Conservation (phyloP, 805 yeast species). For the Candida arabinofermentans region DNA sequence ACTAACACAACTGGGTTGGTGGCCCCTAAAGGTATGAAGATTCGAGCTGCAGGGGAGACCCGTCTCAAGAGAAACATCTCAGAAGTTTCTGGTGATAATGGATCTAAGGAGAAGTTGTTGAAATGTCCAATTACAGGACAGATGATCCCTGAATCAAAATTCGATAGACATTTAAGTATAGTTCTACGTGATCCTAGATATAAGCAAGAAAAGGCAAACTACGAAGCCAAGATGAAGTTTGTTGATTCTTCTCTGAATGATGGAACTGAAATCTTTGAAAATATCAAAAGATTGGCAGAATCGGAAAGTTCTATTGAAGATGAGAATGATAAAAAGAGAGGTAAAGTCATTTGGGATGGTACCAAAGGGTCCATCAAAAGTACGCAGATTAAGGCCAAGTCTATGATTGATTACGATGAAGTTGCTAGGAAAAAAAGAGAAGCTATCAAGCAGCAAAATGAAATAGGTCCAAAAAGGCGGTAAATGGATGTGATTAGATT, state of each 20-base stretch:
- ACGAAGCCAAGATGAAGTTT: conserved; percentile 54
- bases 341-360: conserved; percentile 34
- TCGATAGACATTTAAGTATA: conserved; percentile 66
- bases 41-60: conserved; percentile 69
- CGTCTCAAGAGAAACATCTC: conserved; percentile 37
- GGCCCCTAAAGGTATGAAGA: conserved; percentile 51
- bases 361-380: conserved; percentile 23
- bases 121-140: conserved; percentile 79
- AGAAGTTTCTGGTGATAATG: conserved; percentile 7
- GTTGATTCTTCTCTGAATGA: conserved; percentile 26
- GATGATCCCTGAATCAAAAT: conserved; percentile 63
- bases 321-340: conserved; percentile 22
- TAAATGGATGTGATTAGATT: neutral
- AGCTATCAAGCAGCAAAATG: conserved; percentile 10
- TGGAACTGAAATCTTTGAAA: conserved; percentile 47
- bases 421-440: conserved; percentile 22
- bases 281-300: conserved; percentile 42
- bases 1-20: neutral
- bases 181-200: conserved; percentile 76
- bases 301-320: neutral
- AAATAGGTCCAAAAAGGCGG: conserved; percentile 17
- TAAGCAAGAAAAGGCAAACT: conserved; percentile 61
- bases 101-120: conserved; percentile 33
- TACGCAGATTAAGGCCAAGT: conserved; percentile 18
- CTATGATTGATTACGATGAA: conserved; percentile 19